Evolutionary conservation across 2,329 filamentous ascomycete species (phyloP).

Genomic region (Sclerotinia borealis): DNA sequence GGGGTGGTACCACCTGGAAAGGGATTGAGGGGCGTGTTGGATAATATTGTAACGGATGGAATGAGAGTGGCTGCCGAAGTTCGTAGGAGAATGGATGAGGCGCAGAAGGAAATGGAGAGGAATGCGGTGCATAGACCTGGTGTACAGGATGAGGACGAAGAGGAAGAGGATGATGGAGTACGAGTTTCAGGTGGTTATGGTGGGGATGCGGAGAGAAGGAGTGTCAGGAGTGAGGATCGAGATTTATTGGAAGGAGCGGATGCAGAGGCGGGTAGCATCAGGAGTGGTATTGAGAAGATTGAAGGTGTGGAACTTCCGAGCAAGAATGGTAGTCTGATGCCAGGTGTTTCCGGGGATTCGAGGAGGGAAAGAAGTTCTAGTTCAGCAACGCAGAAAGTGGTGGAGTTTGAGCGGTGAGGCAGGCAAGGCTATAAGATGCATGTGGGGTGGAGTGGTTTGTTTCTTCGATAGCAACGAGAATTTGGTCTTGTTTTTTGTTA

Average conservation of each 20-base stretch:
- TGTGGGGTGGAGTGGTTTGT: background rate
- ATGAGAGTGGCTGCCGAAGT: slow-evolving; percentile 96
- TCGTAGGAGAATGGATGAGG: slow-evolving; percentile 87
- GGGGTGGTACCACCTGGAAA: slow-evolving; percentile 45
- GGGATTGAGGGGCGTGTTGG: slow-evolving; percentile 83
- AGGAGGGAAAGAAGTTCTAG: slow-evolving; percentile 26
- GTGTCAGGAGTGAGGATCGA: slow-evolving; percentile 60
- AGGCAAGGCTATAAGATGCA: too few species aligned
- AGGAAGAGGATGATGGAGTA: slow-evolving; percentile 52
- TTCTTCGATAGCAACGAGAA: background rate
- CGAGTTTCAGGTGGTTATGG: slow-evolving; percentile 43
- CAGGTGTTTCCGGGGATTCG: slow-evolving; percentile 17
- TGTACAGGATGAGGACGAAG: slow-evolving; percentile 65
- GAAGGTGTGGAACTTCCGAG: slow-evolving; percentile 17
- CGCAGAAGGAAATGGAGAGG: slow-evolving; percentile 83
- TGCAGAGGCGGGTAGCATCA: slow-evolving; percentile 51
- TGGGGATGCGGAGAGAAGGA: slow-evolving; percentile 55
- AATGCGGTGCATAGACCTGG: slow-evolving; percentile 63
- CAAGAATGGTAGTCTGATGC: slow-evolving; percentile 5
- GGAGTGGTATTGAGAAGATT: slow-evolving; percentile 26
- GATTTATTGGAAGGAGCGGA: slow-evolving; percentile 71
- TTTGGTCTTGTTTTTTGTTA: background rate
- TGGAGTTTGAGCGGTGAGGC: slow-evolving; percentile 40
- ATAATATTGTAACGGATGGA: slow-evolving; percentile 96
- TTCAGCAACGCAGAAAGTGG: slow-evolving; percentile 36